Evolutionary conservation across 345 rosid genomes (phyloP).

Genomic region (Mangifera indica): DNA sequence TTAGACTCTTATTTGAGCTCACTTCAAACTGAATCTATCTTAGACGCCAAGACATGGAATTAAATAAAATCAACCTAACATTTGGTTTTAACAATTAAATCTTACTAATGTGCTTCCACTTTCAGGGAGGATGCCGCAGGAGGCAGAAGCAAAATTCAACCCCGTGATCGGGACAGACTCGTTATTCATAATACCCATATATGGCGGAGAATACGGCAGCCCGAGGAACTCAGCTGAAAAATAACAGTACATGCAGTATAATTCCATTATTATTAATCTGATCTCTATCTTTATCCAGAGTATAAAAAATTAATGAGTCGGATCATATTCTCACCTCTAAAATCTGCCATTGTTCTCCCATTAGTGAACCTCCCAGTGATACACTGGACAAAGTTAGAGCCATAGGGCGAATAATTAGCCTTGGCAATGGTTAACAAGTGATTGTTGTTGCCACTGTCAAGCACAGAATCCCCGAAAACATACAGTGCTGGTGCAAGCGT

Average conservation of each 20-base stretch:
- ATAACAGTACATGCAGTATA: not conserved
- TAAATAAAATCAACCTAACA: too few species aligned
- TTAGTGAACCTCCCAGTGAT: constrained; percentile 52
- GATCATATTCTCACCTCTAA: constrained; percentile 30
- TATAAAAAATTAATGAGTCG: too few species aligned
- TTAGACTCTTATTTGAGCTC: too few species aligned
- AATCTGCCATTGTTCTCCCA: constrained; percentile 42
- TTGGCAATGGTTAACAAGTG: constrained; percentile 34
- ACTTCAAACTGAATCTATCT: too few species aligned
- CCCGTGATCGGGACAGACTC: constrained; percentile 24
- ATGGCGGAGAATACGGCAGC: constrained; percentile 48
- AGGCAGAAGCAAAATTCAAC: constrained; percentile 47
- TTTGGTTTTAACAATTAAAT: not conserved
- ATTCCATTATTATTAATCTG: too few species aligned
- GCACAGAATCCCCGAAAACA: constrained; percentile 48
- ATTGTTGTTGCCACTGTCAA: constrained; percentile 55
- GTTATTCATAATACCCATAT: not conserved
- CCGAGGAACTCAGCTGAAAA: constrained; percentile 43
- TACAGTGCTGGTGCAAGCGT: constrained; percentile 40
- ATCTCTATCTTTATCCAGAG: too few species aligned
- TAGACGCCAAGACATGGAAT: too few species aligned
- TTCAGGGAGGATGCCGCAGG: constrained; percentile 48
- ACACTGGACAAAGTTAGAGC: constrained; percentile 31
- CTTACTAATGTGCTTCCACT: constrained; percentile 37
- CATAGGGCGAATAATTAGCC: constrained; percentile 45